A percentile compares a stretch with the other conserved stretches of the same genome.
These are phyloP conservation scores for Allantophomopsis lycopodina DNA, from an alignment of 2,329 filamentous ascomycete genomes.

Conservation along the genomic window DNA sequence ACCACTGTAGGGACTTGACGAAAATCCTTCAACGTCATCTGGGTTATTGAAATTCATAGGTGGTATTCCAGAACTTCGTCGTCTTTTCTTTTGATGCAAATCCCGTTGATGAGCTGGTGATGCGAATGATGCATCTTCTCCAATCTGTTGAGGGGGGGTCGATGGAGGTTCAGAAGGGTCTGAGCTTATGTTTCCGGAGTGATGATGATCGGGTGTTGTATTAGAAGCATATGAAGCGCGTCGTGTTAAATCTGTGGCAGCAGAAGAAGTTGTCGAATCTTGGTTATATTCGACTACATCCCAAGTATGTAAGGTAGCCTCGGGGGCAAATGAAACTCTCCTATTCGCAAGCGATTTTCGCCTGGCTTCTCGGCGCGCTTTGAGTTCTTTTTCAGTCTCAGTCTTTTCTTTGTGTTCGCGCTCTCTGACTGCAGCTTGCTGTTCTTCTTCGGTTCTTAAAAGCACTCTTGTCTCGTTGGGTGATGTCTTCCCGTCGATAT, in stretches of 20 bases:
- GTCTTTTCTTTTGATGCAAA: conserved; percentile 44
- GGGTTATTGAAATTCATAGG: conserved; percentile 50
- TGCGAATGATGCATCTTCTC: conserved; percentile 42
- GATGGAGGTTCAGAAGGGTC: conserved; percentile 44
- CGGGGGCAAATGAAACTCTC: conserved; percentile 91
- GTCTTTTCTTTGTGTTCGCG: conserved; percentile 52
- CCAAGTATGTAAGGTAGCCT: conserved; percentile 94
- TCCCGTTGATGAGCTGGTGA: conserved; percentile 54
- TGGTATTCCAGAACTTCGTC: conserved; percentile 54
- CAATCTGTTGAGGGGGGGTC: conserved; percentile 45
- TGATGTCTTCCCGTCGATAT: conserved; percentile 21
- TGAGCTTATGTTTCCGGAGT: conserved; percentile 20
- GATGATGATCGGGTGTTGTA: conserved; percentile 9
- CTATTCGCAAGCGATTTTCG: conserved; percentile 88
- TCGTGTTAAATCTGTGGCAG: conserved; percentile 61
- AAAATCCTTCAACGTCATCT: conserved; percentile 47
- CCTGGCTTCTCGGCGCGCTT: conserved; percentile 71
- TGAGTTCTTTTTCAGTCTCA: conserved; percentile 44
- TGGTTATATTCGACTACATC: conserved; percentile 78
- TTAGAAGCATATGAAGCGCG: conserved; percentile 46
- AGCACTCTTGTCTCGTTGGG: conserved; percentile 38
- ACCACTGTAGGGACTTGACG: conserved; percentile 66
- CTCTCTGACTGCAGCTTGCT: conserved; percentile 54
- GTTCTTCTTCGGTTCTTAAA: conserved; percentile 55
- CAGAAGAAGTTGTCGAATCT: conserved; percentile 67